Evolutionary conservation across 1,139 yeast genomes (phyloP).

Genomic region (Torulaspora pretoriensis): DNA sequence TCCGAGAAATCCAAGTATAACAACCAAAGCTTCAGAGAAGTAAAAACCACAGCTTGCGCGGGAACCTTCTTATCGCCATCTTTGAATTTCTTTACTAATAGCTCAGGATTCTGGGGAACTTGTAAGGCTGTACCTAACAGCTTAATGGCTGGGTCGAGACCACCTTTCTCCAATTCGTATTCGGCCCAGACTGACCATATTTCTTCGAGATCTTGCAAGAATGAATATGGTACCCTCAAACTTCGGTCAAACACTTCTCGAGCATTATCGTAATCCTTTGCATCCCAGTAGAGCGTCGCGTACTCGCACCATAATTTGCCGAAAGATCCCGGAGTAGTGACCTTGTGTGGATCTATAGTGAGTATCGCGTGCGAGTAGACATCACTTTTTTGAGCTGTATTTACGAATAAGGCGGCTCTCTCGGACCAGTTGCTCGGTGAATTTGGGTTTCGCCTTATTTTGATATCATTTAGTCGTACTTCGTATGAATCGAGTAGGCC

Average conservation of each 20-base stretch:
- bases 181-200: constrained; percentile 68
- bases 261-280: constrained; percentile 57
- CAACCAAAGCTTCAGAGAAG: constrained; percentile 64
- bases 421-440: constrained; percentile 66
- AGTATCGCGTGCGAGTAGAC: constrained; percentile 65
- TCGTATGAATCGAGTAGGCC: constrained; percentile 52
- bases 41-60: constrained; percentile 57
- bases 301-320: constrained; percentile 66
- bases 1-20: constrained; percentile 72
- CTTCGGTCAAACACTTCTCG: constrained; percentile 62
- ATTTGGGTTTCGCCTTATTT: constrained; percentile 58
- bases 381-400: constrained; percentile 44
- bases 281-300: constrained; percentile 58
- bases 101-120: constrained; percentile 38
- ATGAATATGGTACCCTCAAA: constrained; percentile 62
- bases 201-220: constrained; percentile 60
- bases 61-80: constrained; percentile 39
- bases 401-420: constrained; percentile 46
- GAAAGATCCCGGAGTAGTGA: constrained; percentile 41
- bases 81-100: constrained; percentile 26
- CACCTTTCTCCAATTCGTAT: constrained; percentile 48
- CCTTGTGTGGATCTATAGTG: constrained; percentile 60
- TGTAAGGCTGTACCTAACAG: constrained; percentile 51
- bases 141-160: constrained; percentile 49
- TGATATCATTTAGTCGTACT: constrained; percentile 59